phyloP scores from a whole-genome alignment of 306 rosid species.

The Hylodesmum podocarpum region DNA sequence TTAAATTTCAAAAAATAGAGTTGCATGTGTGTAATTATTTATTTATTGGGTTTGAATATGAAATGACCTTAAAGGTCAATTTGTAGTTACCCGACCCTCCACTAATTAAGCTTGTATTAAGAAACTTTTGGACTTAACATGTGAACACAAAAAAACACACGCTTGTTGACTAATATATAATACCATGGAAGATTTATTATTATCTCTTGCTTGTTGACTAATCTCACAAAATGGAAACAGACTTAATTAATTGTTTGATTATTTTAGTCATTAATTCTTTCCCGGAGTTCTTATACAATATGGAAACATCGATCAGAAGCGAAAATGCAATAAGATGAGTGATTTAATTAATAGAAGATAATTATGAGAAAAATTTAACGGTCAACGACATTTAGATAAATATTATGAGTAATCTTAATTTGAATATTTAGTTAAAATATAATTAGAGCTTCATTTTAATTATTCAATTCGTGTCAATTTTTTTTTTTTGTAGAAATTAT shows the following conservation, averaged over 20 bases:
- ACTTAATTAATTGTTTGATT: no score
- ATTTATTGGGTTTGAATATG: background rate
- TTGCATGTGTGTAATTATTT: background rate
- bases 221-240: background rate
- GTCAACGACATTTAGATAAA: background rate
- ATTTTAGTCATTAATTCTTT: background rate
- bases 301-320: background rate
- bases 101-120: background rate
- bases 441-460: no score
- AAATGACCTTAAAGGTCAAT: constrained; percentile 21
- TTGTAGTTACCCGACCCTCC: background rate
- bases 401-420: no score
- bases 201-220: background rate
- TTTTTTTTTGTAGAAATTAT: background rate
- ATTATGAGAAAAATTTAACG: background rate
- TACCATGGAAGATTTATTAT: background rate
- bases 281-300: background rate
- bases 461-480: no score
- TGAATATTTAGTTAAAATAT: no score
- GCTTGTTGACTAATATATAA: constrained; percentile 31
- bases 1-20: background rate
- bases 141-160: background rate
- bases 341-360: background rate
- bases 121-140: background rate
- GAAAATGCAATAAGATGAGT: background rate